A percentile compares a stretch with the other conserved stretches of the same genome.
These are phyloP conservation scores for Lizonia empirigonia DNA, from an alignment of 2,329 filamentous ascomycete genomes.

Conservation along the genomic window DNA sequence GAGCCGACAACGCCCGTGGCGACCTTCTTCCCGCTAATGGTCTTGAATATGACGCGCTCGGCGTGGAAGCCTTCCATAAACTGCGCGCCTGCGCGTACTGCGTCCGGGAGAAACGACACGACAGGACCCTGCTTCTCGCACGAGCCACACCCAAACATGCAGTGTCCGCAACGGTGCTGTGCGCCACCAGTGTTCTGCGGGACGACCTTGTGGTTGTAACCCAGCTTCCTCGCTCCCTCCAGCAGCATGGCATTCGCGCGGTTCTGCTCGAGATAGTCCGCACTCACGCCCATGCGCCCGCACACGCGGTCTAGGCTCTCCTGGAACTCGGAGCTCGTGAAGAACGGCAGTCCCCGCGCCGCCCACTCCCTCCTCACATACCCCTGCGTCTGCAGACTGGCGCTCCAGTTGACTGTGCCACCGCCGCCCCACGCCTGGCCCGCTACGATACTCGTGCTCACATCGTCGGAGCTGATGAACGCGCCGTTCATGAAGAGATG, in stretches of 20 bases:
- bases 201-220: constrained; percentile 70
- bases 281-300: constrained; percentile 74
- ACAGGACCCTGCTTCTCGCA: constrained; percentile 80
- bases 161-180: constrained; percentile 74
- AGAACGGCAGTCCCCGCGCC: constrained; percentile 70
- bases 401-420: constrained; percentile 85
- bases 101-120: constrained; percentile 78
- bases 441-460: constrained; percentile 63
- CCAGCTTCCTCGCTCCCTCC: constrained; percentile 74
- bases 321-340: constrained; percentile 75
- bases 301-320: constrained; percentile 80
- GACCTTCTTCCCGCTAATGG: constrained; percentile 57
- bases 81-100: constrained; percentile 73
- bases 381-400: constrained; percentile 70
- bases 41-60: constrained; percentile 71
- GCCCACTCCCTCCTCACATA: constrained; percentile 85
- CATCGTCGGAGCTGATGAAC: constrained; percentile 58
- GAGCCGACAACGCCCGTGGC: constrained; percentile 74
- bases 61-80: constrained; percentile 85
- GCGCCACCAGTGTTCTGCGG: constrained; percentile 79
- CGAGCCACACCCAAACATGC: constrained; percentile 64
- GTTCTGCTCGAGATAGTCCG: constrained; percentile 72
- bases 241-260: constrained; percentile 73
- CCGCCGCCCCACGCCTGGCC: constrained; percentile 84
- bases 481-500: constrained; percentile 75